These are phyloP conservation scores for Closterium sp. DNA, from an alignment of 139 green algal species.

Conservation along the genomic window DNA sequence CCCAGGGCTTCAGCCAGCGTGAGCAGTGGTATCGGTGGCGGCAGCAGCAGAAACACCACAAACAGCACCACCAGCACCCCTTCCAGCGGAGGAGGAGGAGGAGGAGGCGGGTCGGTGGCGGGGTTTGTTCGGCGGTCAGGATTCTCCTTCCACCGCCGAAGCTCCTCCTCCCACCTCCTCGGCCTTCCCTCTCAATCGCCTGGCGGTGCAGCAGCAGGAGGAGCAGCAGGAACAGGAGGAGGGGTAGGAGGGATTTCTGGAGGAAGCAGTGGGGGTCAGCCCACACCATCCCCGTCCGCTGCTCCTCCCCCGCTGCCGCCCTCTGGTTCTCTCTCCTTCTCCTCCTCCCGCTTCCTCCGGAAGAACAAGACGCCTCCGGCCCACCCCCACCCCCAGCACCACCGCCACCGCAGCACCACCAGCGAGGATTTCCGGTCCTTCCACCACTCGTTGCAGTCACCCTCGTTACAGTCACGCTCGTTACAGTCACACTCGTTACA, in stretches of 20 bases:
- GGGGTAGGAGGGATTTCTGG: too few relatives aligned
- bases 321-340: neutral
- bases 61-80: neutral
- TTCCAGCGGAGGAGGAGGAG: too few relatives aligned
- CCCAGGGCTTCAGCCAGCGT: neutral
- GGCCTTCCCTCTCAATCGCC: neutral
- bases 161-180: neutral
- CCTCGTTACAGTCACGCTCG: neutral
- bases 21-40: neutral
- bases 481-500: neutral
- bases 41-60: neutral
- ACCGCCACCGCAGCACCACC: neutral
- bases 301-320: neutral
- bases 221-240: neutral
- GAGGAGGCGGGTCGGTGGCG: neutral
- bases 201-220: neutral
- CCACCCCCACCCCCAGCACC: neutral
- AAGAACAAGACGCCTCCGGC: neutral
- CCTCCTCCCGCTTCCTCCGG: neutral
- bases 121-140: neutral
- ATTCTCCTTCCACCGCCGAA: neutral
- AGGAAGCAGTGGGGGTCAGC: neutral
- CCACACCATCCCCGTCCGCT: neutral
- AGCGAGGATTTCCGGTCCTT: neutral
- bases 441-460: neutral